Conservation (phyloP, 2,329 filamentous ascomycete genomes). For the Ascochyta koolunga region DNA sequence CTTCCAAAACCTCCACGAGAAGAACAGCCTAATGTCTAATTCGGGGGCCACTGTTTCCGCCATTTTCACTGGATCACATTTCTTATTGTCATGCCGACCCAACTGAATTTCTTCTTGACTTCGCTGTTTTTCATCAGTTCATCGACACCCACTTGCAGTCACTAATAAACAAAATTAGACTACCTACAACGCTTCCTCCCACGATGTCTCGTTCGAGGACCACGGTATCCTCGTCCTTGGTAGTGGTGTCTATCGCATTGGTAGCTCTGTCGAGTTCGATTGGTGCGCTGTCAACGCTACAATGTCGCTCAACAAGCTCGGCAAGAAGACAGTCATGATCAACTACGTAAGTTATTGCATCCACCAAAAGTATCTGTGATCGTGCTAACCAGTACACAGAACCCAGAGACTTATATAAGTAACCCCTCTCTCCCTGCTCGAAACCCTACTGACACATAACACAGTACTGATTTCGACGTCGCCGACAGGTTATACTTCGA, state of each 20-base stretch:
- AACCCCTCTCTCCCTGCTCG: neutral
- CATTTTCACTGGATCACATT: no score
- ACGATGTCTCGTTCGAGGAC: constrained; percentile 93
- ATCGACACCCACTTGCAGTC: neutral
- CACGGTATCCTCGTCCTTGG: constrained; percentile 89
- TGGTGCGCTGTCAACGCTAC: constrained; percentile 96
- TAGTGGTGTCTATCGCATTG: constrained; percentile 96
- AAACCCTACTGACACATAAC: constrained; percentile 29
- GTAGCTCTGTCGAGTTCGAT: constrained; percentile 97
- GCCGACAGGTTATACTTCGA: constrained; percentile 96
- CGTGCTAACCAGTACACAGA: constrained; percentile 53
- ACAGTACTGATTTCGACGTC: constrained; percentile 82
- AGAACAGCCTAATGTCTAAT: no score
- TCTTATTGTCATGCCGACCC: no score
- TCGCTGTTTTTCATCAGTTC: no score
- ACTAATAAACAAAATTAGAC: constrained; percentile 69
- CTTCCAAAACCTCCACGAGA: no score
- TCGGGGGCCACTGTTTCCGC: no score
- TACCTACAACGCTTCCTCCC: constrained; percentile 93
- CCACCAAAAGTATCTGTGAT: neutral
- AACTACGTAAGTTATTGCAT: constrained; percentile 63
- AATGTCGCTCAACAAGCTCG: constrained; percentile 79
- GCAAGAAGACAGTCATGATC: constrained; percentile 98
- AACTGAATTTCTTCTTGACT: no score
- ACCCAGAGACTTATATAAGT: constrained; percentile 70